Evolutionary conservation across 305 asterid genomes (phyloP), one percentile per base, ranked within the genome.

Genomic region (Ruellia speciosa): DNA sequence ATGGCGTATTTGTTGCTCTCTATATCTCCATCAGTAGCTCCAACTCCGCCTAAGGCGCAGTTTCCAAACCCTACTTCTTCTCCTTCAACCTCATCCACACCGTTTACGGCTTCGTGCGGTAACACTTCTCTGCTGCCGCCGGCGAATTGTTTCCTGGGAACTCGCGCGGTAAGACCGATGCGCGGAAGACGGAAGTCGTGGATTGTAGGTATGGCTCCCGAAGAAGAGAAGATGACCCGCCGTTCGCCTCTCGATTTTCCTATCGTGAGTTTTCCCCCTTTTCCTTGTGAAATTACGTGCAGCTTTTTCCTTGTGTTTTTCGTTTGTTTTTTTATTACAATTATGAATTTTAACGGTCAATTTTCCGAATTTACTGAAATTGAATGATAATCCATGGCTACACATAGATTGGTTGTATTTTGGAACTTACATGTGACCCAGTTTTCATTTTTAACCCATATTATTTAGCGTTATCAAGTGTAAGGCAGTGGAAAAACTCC

Each of bases 201-300:
- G 63, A 63, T 84, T 33, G 96, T 90, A 19, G 72, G 92, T 59
- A 83, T 87, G 96, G 97, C 97, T 65, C 97, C 97, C 10, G 94
- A 90, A 7, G 96, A 90, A 67, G 90, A 86, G 83, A 87, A 72
- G 81, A 79, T 84, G 81, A 90, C 97, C 54, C 93, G 94, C 68
- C 96, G 96, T 12, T 81, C 94, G 19, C 96, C 97, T 53, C 88
- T 82, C 5, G 96, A 87, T 61, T 87, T 90, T 58, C 92, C 94
- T 7, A 72, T 75, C 43, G 96, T 88, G 54, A 71, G 81, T 68
- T 2, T 18, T 0, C 46, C 18, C 13, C 2, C 18, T 48, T 16
- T 45, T 46, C 37, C 33, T 6, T 18, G 40, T 18, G 58, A 24
- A 8, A 19, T 62, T 58, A 14, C 31, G 47, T 28, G 59, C 64